Percentiles rank a stretch among this genome's conserved stretches.
Evolutionary conservation across 164 flowering plant genomes (phyloP).

Genomic region (Warburgia ugandensis): DNA sequence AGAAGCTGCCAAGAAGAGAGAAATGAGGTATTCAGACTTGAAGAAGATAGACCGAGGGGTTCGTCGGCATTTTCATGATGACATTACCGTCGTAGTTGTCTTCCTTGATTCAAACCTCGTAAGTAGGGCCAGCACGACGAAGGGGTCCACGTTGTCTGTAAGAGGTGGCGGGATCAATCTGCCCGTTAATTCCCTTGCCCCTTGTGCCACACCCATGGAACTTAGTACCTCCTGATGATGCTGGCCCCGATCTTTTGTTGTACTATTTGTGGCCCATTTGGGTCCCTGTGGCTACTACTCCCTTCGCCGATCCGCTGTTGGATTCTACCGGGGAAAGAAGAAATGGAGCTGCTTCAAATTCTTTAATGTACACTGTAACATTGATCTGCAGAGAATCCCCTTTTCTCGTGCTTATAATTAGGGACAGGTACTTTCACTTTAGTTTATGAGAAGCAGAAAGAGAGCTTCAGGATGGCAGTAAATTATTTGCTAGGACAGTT

Average conservation of each 20-base stretch:
- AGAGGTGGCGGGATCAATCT: slow-evolving; percentile 45
- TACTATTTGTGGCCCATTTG: too few relatives aligned
- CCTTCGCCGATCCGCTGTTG: slow-evolving; percentile 10
- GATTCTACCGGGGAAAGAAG: slow-evolving; percentile 21
- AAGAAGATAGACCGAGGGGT: slow-evolving; percentile 75
- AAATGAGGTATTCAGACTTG: slow-evolving; percentile 61
- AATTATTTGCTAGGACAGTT: slow-evolving; percentile 16
- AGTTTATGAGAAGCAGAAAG: slow-evolving; percentile 23
- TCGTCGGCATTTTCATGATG: slow-evolving; percentile 73
- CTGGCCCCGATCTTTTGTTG: slow-evolving; percentile 15
- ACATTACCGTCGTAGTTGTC: slow-evolving; percentile 54
- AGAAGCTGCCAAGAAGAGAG: slow-evolving; percentile 78
- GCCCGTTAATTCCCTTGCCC: slow-evolving; percentile 40
- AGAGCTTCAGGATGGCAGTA: slow-evolving; percentile 21
- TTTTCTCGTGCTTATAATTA: slow-evolving; percentile 17
- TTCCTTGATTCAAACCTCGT: slow-evolving; percentile 46
- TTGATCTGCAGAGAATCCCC: slow-evolving; percentile 4
- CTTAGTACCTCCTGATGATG: slow-evolving; percentile 23
- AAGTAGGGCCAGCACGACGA: slow-evolving; percentile 40
- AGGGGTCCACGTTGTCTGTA: slow-evolving; percentile 33
- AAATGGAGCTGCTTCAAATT: slow-evolving; percentile 27
- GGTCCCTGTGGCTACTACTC: background rate
- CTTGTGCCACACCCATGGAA: slow-evolving; percentile 37
- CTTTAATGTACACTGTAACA: slow-evolving; percentile 44
- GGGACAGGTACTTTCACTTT: slow-evolving; percentile 19